Base-by-base conservation (phyloP, 352 stramenopile species). In the Pythium oligandrum region DNA sequence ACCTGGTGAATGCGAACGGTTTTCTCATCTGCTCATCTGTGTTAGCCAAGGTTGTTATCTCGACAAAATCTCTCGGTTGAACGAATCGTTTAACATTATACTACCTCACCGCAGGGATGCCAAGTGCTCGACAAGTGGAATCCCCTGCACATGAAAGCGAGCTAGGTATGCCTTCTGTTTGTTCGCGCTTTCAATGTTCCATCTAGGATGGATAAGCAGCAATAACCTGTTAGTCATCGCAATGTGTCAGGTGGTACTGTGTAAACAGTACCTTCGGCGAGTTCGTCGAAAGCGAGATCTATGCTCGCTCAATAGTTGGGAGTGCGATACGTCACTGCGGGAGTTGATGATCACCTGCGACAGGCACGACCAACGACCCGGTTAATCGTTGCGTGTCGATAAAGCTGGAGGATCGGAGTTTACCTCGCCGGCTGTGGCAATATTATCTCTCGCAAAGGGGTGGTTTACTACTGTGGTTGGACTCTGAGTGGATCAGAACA, bases 271-370 rank as follows among this genome's bases (percentile, higher is more conserved):
- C 79, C 75, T 71, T 64, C 71, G 63, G 40, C 77, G 77, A 35
- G 78, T 71, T 48, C 66, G 64, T 40, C 76, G 76, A 46, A 84
- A 88, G 5, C 71, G 79, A 42, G 63, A 68, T 17, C 79, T 72
- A 57, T 90, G 79, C 59, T 90, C 76, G 48, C 81, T 77, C 33
- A 90, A 64, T 34, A 90, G 60, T 30, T 86, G 67, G 32, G 69
- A 79, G 37, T 79, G 77, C 8, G 73, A 66, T 38, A 77, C 36
- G 48, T 90, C 71, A 50, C 71, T 79, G 6, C 76, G 71, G 6
- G 79, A 86, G 59, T 90, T 90, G 42, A 90, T 66, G 9, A 90
- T 85, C 8, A 75, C 57, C 73, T 90, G 61, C 38, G 47, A 39
- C n/a, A 12, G 46, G 17, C 17, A 26, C 17, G 17, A 26, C 17